A percentile compares a stretch with the other conserved stretches of the same genome.
Evolutionary conservation across 352 stramenopile species (phyloP).

Genomic region (Phytophthora ramorum): DNA sequence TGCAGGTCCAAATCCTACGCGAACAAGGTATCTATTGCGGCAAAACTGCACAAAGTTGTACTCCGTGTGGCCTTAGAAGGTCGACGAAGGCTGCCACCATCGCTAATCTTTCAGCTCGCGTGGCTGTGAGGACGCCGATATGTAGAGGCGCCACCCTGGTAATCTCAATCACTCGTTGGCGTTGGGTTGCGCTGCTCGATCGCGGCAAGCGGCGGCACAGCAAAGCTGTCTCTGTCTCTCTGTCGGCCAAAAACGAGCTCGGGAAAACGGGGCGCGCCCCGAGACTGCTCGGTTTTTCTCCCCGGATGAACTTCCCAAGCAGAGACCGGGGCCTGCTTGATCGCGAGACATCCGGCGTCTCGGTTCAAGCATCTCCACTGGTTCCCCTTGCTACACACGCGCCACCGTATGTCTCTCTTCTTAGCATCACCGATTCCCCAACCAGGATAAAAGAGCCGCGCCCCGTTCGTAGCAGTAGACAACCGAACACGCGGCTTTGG

Average conservation of each 20-base stretch:
- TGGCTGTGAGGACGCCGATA: constrained; percentile 6
- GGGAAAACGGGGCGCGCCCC: constrained; percentile 22
- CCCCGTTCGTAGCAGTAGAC: constrained; percentile 30
- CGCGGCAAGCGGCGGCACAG: constrained; percentile 29
- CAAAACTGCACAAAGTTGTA: constrained; percentile 5
- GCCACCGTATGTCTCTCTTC: constrained; percentile 35
- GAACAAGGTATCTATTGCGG: constrained; percentile 10
- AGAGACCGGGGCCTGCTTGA: constrained; percentile 21
- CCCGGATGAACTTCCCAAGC: constrained; percentile 32
- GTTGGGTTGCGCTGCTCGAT: constrained; percentile 26
- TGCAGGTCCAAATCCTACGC: constrained; percentile 15
- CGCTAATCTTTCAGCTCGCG: constrained; percentile 10
- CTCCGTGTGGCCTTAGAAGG: neutral
- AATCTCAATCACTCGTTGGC: constrained; percentile 32
- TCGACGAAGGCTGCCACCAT: constrained; percentile 2
- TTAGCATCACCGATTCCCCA: constrained; percentile 35
- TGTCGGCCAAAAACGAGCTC: constrained; percentile 20
- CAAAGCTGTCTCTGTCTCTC: constrained; percentile 31
- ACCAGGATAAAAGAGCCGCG: constrained; percentile 17
- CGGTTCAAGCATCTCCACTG: constrained; percentile 39
- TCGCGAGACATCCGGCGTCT: constrained; percentile 40
- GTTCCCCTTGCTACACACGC: constrained; percentile 38
- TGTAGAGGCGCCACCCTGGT: constrained; percentile 38
- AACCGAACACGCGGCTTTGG: constrained; percentile 28
- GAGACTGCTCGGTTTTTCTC: constrained; percentile 34